Conservation (phyloP, 768 basidiomycete genomes). For the Mycena maculata region DNA sequence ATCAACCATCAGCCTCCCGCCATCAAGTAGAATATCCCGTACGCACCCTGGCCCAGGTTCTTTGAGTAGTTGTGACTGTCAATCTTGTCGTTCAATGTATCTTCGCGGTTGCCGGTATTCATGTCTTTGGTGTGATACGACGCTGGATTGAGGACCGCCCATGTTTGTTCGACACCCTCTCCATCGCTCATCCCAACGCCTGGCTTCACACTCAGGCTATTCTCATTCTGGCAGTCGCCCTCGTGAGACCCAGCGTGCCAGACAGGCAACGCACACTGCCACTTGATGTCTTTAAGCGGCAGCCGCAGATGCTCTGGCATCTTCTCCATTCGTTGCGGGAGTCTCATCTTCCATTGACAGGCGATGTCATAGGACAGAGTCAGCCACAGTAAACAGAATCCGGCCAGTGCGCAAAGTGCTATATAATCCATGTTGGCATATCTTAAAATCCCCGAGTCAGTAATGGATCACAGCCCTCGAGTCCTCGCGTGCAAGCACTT, state of each 20-base stretch:
- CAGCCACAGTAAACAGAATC: not conserved
- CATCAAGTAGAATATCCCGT: no score
- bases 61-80: slow-evolving; percentile 36
- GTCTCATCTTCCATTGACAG: slow-evolving; percentile 28
- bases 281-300: not conserved
- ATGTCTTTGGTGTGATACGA: slow-evolving; percentile 44
- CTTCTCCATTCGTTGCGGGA: not conserved
- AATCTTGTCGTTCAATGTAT: slow-evolving; percentile 39
- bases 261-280: slow-evolving; percentile 22
- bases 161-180: slow-evolving; percentile 37
- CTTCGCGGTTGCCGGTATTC: slow-evolving; percentile 37
- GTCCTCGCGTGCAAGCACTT: no score
- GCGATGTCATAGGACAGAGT: slow-evolving; percentile 3
- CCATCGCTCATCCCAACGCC: slow-evolving; percentile 27
- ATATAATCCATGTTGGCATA: slow-evolving; percentile 40
- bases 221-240: slow-evolving; percentile 19
- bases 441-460: no score
- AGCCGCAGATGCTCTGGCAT: not conserved
- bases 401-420: slow-evolving; percentile 22
- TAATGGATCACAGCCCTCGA: no score
- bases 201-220: slow-evolving; percentile 24
- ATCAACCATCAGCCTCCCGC: no score
- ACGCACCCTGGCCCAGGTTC: slow-evolving; percentile 5
- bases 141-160: slow-evolving; percentile 41
- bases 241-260: slow-evolving; percentile 33